phyloP scores from a whole-genome alignment of 768 basidiomycete genomes.

The Candolleomyces eurysporus region DNA sequence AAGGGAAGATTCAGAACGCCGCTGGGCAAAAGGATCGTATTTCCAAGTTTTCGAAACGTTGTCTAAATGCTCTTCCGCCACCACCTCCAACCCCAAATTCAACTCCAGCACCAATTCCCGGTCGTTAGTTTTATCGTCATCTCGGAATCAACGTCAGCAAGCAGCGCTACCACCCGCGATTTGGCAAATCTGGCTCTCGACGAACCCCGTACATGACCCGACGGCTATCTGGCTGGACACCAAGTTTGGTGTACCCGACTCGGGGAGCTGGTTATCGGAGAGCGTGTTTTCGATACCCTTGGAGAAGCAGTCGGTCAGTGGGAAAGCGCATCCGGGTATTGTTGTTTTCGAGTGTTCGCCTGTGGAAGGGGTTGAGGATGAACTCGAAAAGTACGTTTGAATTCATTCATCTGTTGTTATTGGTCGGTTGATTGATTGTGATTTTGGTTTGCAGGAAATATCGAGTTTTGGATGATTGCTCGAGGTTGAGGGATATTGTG shows the following conservation, averaged over 20 bases:
- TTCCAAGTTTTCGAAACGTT: constrained; percentile 43
- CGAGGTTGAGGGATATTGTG: constrained; percentile 65
- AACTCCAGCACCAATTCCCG: no score
- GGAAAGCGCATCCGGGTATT: constrained; percentile 49
- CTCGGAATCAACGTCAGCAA: constrained; percentile 6
- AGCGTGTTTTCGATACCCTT: constrained; percentile 61
- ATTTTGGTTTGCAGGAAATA: constrained; percentile 50
- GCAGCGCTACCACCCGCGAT: constrained; percentile 31
- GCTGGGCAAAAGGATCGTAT: constrained; percentile 78
- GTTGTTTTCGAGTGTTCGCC: constrained; percentile 79
- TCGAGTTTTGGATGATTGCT: constrained; percentile 68
- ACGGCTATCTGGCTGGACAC: constrained; percentile 80
- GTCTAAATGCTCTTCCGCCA: constrained; percentile 22
- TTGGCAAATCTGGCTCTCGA: constrained; percentile 74
- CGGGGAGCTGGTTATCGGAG: constrained; percentile 62
- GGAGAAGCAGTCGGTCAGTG: not conserved
- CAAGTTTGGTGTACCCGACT: constrained; percentile 69
- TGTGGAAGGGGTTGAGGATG: constrained; percentile 56
- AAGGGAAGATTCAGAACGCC: constrained; percentile 63
- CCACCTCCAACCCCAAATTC: not conserved
- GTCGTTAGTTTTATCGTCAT: not conserved
- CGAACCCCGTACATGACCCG: constrained; percentile 68
- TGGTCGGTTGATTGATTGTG: not conserved
- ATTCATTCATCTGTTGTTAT: not conserved
- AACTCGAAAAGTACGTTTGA: constrained; percentile 58